These are phyloP conservation scores for Santalum album DNA, from an alignment of 164 flowering plant genomes.

Conservation along the genomic window DNA sequence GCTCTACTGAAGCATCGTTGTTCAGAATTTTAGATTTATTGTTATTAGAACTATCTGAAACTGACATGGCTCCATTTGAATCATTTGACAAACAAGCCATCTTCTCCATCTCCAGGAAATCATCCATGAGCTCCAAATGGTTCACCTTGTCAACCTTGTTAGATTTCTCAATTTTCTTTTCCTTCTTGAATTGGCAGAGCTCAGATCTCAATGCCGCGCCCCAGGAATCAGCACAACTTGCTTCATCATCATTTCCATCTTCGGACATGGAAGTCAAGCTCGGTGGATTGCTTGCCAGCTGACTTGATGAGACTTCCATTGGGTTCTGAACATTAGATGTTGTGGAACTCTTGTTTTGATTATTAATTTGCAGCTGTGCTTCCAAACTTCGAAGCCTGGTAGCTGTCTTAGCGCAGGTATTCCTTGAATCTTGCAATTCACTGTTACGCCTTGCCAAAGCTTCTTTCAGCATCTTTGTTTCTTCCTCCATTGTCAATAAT, in stretches of 20 bases:
- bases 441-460: conserved; percentile 87
- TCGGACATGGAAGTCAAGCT: conserved; percentile 86
- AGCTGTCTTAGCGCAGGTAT: conserved; percentile 66
- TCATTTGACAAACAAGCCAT: conserved; percentile 56
- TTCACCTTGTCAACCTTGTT: conserved; percentile 38
- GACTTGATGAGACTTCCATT: conserved; percentile 37
- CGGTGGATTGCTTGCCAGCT: conserved; percentile 56
- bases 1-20: conserved; percentile 10
- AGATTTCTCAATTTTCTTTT: conserved; percentile 36
- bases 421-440: conserved; percentile 80
- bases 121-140: conserved; percentile 82
- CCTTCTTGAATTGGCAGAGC: conserved; percentile 51
- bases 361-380: conserved; percentile 38
- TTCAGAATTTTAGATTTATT: conserved; percentile 17
- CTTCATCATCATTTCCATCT: conserved; percentile 73
- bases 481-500: conserved; percentile 84
- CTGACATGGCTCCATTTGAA: conserved; percentile 32
- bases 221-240: conserved; percentile 78
- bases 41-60: conserved; percentile 16
- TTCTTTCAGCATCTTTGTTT: conserved; percentile 93
- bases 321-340: conserved; percentile 25
- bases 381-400: conserved; percentile 76
- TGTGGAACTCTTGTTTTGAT: conserved; percentile 34
- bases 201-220: conserved; percentile 49
- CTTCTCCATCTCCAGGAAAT: conserved; percentile 97